Evolutionary conservation across 805 yeast genomes (phyloP).

Genomic region (Millerozyma acaciae): DNA sequence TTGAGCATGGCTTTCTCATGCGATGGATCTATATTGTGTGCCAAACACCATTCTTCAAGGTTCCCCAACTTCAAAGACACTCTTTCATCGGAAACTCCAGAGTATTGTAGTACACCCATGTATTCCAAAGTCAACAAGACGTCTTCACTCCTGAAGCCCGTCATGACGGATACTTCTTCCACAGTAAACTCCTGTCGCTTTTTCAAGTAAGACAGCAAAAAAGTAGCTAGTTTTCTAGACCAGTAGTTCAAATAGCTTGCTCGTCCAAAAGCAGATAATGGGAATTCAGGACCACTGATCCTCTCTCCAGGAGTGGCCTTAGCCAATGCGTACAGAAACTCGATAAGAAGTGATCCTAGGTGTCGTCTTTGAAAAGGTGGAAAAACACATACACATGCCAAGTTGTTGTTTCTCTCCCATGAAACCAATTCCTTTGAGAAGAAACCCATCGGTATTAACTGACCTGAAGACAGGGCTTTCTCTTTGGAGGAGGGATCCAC

Average conservation of each 20-base stretch:
- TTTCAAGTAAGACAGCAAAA: constrained; percentile 12
- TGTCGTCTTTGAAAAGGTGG: constrained; percentile 86
- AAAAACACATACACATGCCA: constrained; percentile 86
- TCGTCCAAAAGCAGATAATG: constrained; percentile 79
- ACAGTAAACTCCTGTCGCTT: constrained; percentile 32
- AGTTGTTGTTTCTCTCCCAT: constrained; percentile 68
- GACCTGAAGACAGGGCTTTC: too few species aligned
- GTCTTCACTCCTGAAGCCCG: constrained; percentile 66
- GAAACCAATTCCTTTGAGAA: constrained; percentile 84
- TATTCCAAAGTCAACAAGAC: constrained; percentile 54
- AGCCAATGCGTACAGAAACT: constrained; percentile 78
- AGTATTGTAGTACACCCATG: constrained; percentile 34
- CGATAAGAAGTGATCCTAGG: constrained; percentile 75
- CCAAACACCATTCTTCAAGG: constrained; percentile 27
- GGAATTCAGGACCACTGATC: constrained; percentile 88
- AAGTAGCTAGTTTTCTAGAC: constrained; percentile 44
- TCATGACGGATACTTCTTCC: constrained; percentile 46
- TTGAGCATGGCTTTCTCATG: constrained; percentile 27
- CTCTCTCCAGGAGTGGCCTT: constrained; percentile 47
- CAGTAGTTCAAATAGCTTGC: constrained; percentile 72
- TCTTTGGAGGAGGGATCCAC: constrained; percentile 19
- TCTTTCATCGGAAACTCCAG: constrained; percentile 4
- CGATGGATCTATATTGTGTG: constrained; percentile 19
- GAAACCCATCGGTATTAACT: constrained; percentile 72
- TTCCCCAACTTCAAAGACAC: constrained; percentile 18